Evolutionary conservation across 1,284 basidiomycete genomes (phyloP).

Genomic region (Ceratobasidium papillatum): DNA sequence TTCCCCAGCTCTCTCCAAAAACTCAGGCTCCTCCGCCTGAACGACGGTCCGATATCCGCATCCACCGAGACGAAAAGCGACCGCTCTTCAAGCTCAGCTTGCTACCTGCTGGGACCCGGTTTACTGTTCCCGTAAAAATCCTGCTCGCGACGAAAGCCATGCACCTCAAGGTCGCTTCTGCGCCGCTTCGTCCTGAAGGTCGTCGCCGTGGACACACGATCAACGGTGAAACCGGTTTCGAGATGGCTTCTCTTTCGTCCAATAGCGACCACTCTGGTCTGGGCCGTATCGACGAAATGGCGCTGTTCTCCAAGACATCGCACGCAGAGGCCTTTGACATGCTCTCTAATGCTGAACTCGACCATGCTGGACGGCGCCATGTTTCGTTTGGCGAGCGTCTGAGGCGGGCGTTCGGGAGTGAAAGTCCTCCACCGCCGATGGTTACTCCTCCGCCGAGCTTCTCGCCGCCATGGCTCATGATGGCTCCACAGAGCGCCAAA

Average conservation of each 20-base stretch:
- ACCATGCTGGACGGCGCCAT: conserved; percentile 41
- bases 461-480: conserved; percentile 44
- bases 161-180: conserved; percentile 41
- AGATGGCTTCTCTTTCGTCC: conserved; percentile 16
- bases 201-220: conserved; percentile 32
- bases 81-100: conserved; percentile 20
- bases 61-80: conserved; percentile 45
- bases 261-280: conserved; percentile 12
- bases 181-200: conserved; percentile 20
- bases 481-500: conserved; percentile 43
- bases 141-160: conserved; percentile 44
- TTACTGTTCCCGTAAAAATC: conserved; percentile 33
- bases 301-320: conserved; percentile 11
- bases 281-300: conserved; percentile 21
- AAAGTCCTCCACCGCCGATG: conserved; percentile 25
- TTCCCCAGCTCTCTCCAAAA: conserved; percentile 31
- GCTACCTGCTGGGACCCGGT: conserved; percentile 38
- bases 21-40: conserved; percentile 34
- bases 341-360: conserved; percentile 40
- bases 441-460: conserved; percentile 39
- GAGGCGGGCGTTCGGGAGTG: conserved; percentile 43
- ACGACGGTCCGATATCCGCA: conserved; percentile 42
- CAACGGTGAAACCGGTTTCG: conserved; percentile 28
- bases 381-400: conserved; percentile 42
- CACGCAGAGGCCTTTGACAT: conserved; percentile 43